A percentile compares a stretch with the other conserved stretches of the same genome.
Conservation (phyloP, 352 stramenopile genomes). For the Pythium sp. region DNA sequence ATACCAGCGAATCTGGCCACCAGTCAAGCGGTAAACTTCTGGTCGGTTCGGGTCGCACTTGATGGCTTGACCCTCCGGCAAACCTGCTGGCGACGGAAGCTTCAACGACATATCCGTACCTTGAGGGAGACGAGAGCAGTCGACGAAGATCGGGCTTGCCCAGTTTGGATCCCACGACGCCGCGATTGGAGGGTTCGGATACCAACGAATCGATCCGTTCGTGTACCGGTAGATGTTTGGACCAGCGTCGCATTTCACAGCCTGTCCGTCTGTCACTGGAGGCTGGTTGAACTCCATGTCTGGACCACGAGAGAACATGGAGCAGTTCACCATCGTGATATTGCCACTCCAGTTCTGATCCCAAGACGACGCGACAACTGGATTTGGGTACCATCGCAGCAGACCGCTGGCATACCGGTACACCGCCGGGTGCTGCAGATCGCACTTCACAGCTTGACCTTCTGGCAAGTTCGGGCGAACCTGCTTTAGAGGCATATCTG, state of each 20-base stretch:
- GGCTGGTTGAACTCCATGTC: constrained; percentile 18
- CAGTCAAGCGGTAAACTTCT: not conserved
- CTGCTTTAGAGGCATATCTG: not conserved
- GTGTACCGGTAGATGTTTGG: constrained; percentile 11
- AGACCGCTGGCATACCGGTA: constrained; percentile 21
- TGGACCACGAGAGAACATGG: constrained; percentile 10
- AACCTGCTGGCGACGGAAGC: too few relatives aligned
- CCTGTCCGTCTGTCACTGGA: constrained; percentile 11
- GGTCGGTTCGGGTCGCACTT: too few relatives aligned
- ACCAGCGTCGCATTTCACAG: constrained; percentile 10
- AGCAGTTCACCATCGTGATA: constrained; percentile 21
- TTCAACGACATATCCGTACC: constrained; percentile 5
- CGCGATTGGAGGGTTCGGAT: constrained; percentile 19
- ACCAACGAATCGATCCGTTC: constrained; percentile 16
- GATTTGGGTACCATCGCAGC: constrained; percentile 22
- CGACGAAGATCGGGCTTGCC: not conserved
- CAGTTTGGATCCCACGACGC: constrained; percentile 19
- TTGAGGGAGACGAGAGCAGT: constrained; percentile 17
- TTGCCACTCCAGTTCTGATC: constrained; percentile 19
- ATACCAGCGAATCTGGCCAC: constrained; percentile 18
- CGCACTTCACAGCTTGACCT: constrained; percentile 4
- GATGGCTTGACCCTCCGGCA: too few relatives aligned
- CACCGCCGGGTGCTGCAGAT: not conserved
- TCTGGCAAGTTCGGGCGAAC: constrained; percentile 2
- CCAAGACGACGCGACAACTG: constrained; percentile 24